A percentile compares a stretch with the other conserved stretches of the same genome.
Conservation (phyloP, 2,329 filamentous ascomycete species). For the Microdochium bolleyi region DNA sequence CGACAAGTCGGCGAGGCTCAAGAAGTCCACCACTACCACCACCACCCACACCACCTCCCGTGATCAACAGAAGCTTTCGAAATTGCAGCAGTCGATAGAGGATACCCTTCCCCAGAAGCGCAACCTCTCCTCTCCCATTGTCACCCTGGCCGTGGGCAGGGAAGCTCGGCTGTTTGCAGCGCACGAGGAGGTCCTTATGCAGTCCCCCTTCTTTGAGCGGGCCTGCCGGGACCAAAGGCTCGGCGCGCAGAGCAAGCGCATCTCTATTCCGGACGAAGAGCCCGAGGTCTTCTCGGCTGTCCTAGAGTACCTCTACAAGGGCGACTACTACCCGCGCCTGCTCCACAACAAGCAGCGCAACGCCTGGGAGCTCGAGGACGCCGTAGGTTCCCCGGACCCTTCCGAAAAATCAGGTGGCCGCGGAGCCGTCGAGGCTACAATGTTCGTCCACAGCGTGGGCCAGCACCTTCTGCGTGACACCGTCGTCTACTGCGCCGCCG, state of each 20-base stretch:
- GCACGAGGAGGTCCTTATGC: conserved; percentile 83
- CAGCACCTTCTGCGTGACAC: conserved; percentile 84
- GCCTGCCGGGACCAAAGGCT: conserved; percentile 66
- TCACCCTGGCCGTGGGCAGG: conserved; percentile 76
- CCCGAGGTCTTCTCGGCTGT: conserved; percentile 89
- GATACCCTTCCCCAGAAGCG: conserved; percentile 31
- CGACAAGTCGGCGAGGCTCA: conserved; percentile 79
- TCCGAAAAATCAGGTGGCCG: conserved; percentile 27
- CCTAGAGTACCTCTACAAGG: conserved; percentile 96
- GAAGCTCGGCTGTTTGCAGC: conserved; percentile 90
- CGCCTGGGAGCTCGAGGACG: conserved; percentile 84
- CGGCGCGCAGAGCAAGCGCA: conserved; percentile 69
- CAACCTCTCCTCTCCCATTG: conserved; percentile 56
- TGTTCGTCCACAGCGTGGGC: conserved; percentile 66
- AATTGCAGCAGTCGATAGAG: conserved; percentile 75
- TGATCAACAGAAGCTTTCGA: conserved; percentile 73
- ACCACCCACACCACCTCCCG: conserved; percentile 31
- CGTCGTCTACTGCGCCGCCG: conserved; percentile 86
- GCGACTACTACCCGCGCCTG: conserved; percentile 88
- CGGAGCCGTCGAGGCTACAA: conserved; percentile 59
- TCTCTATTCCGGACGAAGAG: conserved; percentile 67
- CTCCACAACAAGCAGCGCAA: conserved; percentile 78
- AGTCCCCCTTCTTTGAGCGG: conserved; percentile 76
- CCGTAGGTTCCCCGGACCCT: conserved; percentile 26
- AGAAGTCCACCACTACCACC: conserved; percentile 32